Evolutionary conservation across 768 basidiomycete species (phyloP), one percentile per base, ranked within the genome.

Genomic region (Porphyrellus cyaneotinctus): DNA sequence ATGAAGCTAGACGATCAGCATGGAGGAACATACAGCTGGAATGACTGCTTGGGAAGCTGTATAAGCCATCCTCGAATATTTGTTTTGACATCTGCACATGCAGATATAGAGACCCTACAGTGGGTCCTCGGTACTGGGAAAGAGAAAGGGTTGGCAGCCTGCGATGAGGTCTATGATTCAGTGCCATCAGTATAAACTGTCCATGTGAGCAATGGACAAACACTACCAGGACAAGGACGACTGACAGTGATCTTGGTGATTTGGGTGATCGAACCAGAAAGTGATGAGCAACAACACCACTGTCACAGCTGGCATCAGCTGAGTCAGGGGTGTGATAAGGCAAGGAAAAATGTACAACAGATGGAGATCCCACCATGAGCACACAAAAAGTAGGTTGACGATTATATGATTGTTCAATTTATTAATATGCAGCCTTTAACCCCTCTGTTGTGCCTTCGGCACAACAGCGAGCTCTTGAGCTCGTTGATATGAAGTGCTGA

Each of bases 31-130:
- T 70, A 94, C 92, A 54, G 62, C 90, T 92, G 4, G 91, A 85
- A 69, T 95, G 94, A 1, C 95, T 94, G 35, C 88, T 91, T 4
- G 87, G 88, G 70, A 97, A 97, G 63, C 91, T 93, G 52, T 88
- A 80, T 74, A 91, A 97, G 1, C 94, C 94, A 65, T 95, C 88
- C 24, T 78, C 75, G 45, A 93, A 67, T 14, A 84, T 74, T 14
- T 61, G 54, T 18, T 67, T 64, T 49, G 87, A 74, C 10, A 81
- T 74, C 62, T 87, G 86, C n/a, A n/a, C 0, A 90, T 90, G 70
- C 95, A 99, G 49, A 95, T 82, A 6, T 78, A 83, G 11, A 97
- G 74, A 0, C 89, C 88, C 60, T 78, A 93, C 1, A 73, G 60
- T 1, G 85, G 83, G 60, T 97, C 88, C 2, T 68, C 69, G 1